Conservation (phyloP, 257 asterid species). For the Schizonepeta tenuifolia region DNA sequence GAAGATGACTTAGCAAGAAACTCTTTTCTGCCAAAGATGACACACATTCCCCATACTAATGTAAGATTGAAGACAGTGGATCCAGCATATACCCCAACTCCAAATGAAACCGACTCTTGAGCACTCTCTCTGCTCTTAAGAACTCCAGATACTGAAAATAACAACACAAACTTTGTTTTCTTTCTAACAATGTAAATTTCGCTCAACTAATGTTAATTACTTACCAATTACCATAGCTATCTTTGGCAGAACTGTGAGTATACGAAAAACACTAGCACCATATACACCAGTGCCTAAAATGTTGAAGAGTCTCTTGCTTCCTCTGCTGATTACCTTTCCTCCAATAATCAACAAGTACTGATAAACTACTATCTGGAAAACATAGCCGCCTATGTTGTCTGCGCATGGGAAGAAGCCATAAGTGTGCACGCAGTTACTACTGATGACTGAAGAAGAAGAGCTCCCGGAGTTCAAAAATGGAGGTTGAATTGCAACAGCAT, state of each 20-base stretch:
- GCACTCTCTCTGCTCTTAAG: conserved; percentile 42
- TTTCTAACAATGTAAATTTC: neutral
- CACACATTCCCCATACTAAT: conserved; percentile 49
- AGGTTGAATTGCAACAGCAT: conserved; percentile 18
- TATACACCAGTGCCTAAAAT: conserved; percentile 47
- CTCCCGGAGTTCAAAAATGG: neutral
- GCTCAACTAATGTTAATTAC: neutral
- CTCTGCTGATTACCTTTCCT: conserved; percentile 38
- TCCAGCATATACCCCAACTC: conserved; percentile 44
- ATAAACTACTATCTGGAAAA: conserved; percentile 45
- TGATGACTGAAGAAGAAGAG: conserved; percentile 2
- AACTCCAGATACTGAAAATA: conserved; percentile 47
- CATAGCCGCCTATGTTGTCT: conserved; percentile 46
- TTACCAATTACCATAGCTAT: conserved; percentile 49
- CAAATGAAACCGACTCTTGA: conserved; percentile 40
- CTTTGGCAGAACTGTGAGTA: conserved; percentile 48
- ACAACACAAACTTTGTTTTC: neutral
- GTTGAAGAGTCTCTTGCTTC: conserved; percentile 46
- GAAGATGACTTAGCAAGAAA: conserved; percentile 17
- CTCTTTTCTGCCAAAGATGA: conserved; percentile 39
- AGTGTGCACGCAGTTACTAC: conserved; percentile 34
- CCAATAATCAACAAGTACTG: conserved; percentile 46
- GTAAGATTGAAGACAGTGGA: conserved; percentile 49
- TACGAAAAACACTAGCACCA: conserved; percentile 46
- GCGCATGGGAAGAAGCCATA: conserved; percentile 60